Percentiles rank a stretch among this genome's conserved stretches.
Evolutionary conservation across 257 asterid genomes (phyloP).

Genomic region (Nicotiana sylvestris): DNA sequence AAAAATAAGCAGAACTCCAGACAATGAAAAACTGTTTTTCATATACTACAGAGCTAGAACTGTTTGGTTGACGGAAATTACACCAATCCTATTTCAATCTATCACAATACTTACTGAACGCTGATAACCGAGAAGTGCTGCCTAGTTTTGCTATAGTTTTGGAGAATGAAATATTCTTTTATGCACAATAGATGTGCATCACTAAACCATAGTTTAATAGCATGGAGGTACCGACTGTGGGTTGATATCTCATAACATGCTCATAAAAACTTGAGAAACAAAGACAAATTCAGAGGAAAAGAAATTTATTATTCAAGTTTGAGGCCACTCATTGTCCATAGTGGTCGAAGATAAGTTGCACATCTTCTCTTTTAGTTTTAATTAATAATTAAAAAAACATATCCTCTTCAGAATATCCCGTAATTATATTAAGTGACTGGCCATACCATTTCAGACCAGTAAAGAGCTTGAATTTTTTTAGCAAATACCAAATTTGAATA

Average conservation of each 20-base stretch:
- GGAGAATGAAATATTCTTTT: neutral
- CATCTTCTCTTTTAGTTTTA: neutral
- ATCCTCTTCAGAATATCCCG: neutral
- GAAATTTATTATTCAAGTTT: neutral
- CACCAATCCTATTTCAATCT: neutral
- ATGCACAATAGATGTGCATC: neutral
- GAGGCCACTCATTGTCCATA: constrained; percentile 3
- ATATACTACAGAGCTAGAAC: neutral
- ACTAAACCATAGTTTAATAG: neutral
- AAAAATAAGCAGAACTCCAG: neutral
- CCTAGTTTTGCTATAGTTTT: neutral
- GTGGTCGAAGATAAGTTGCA: neutral
- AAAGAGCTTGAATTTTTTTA: neutral
- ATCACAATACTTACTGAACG: neutral
- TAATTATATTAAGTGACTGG: neutral
- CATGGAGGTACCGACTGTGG: neutral
- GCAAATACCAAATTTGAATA: neutral
- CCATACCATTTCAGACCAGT: neutral
- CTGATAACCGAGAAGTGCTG: neutral
- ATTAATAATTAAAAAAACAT: neutral
- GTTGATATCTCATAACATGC: neutral
- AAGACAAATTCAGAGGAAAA: neutral
- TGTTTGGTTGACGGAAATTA: neutral
- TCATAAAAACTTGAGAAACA: neutral
- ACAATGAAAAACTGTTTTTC: neutral